Percentiles rank a stretch among this genome's conserved stretches.
Evolutionary conservation across 768 basidiomycete genomes (phyloP).

Genomic region (Pleurotus citrinopileatus): DNA sequence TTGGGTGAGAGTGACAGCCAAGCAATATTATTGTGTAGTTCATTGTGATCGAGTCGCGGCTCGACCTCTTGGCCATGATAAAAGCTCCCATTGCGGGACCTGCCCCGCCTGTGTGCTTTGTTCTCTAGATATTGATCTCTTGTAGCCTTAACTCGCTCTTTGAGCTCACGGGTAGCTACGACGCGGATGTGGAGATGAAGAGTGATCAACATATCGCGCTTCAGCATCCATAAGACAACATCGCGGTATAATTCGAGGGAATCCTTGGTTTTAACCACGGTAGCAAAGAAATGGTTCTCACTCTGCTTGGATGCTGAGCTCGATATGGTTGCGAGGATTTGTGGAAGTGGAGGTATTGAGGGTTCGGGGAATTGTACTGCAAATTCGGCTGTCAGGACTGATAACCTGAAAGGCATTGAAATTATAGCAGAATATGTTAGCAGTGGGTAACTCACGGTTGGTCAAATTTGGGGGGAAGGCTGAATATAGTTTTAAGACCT

Average conservation of each 20-base stretch:
- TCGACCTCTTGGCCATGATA: conserved; percentile 19
- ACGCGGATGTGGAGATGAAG: conserved; percentile 85
- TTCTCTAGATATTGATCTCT: conserved; percentile 26
- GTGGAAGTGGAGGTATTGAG: conserved; percentile 66
- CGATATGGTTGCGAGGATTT: conserved; percentile 75
- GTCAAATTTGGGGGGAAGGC: conserved; percentile 64
- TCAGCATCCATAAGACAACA: conserved; percentile 89
- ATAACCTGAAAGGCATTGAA: conserved; percentile 35
- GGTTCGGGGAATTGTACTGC: conserved; percentile 54
- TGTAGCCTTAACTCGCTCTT: conserved; percentile 56
- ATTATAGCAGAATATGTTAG: conserved; percentile 3
- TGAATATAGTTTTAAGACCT: conserved; percentile 79
- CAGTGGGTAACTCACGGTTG: conserved; percentile 45
- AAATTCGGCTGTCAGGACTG: conserved; percentile 58
- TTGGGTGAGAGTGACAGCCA: conserved; percentile 60
- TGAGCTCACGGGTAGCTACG: conserved; percentile 74
- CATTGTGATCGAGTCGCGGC: conserved; percentile 16
- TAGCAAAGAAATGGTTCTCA: conserved; percentile 76
- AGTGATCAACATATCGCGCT: conserved; percentile 79
- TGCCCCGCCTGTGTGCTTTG: conserved; percentile 11
- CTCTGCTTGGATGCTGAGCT: conserved; percentile 58
- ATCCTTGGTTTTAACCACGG: conserved; percentile 70
- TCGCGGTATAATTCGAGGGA: conserved; percentile 70
- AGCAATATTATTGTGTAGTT: conserved; percentile 24
- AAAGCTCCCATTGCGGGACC: conserved; percentile 12